A percentile compares a stretch with the other conserved stretches of the same genome.
Evolutionary conservation across 805 yeast genomes (phyloP).

Genomic region (Metschnikowia cerradonensis): DNA sequence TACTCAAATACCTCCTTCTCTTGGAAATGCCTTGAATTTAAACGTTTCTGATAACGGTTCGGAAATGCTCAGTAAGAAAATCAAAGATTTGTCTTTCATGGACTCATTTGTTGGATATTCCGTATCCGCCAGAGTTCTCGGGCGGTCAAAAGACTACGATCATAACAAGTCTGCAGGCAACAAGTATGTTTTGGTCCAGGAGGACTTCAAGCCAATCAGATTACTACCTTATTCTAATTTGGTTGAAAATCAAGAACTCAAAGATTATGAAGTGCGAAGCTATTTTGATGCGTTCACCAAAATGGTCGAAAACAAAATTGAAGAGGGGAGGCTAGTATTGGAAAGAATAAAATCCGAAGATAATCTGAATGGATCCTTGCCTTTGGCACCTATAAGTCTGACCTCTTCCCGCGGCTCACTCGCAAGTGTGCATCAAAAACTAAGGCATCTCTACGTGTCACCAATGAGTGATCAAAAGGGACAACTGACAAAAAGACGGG

Average conservation of each 20-base stretch:
- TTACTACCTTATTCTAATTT: constrained; percentile 29
- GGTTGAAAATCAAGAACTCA: constrained; percentile 19
- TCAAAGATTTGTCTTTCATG: constrained; percentile 34
- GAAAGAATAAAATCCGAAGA: constrained; percentile 8
- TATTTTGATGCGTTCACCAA: constrained; percentile 34
- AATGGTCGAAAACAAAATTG: constrained; percentile 26
- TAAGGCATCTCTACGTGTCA: constrained; percentile 31
- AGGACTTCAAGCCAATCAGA: constrained; percentile 30
- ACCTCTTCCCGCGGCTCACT: constrained; percentile 10
- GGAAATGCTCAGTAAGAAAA: constrained; percentile 14
- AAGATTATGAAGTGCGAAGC: constrained; percentile 20
- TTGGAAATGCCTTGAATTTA: constrained; percentile 30
- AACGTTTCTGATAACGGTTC: constrained; percentile 6
- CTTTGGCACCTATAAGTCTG: constrained; percentile 12
- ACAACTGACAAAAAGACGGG: constrained; percentile 12
- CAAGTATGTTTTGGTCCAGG: constrained; percentile 36
- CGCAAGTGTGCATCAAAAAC: constrained; percentile 15
- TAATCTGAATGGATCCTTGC: neutral
- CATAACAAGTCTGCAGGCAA: constrained; percentile 18
- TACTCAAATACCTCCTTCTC: constrained; percentile 34
- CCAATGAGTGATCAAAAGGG: constrained; percentile 20
- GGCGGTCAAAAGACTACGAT: constrained; percentile 36
- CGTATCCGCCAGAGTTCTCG: constrained; percentile 39
- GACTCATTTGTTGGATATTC: constrained; percentile 37
- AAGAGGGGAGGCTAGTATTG: constrained; percentile 14